These are phyloP conservation scores for Aspergillus fumigatiaffinis DNA, from an alignment of 2,329 filamentous ascomycete species.

Conservation along the genomic window DNA sequence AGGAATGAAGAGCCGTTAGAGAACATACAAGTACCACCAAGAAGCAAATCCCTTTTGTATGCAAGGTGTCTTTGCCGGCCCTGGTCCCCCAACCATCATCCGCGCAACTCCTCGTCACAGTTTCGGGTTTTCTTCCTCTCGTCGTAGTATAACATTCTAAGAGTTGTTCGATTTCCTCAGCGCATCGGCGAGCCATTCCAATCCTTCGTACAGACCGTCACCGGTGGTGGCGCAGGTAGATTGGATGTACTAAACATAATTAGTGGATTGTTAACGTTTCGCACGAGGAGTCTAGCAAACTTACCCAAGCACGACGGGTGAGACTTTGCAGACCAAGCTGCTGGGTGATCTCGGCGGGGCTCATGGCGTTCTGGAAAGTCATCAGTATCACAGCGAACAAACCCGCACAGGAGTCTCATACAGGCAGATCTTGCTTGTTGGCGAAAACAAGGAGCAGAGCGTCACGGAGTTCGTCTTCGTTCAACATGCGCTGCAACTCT, in stretches of 20 bases:
- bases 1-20: conserved; percentile 37
- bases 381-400: conserved; percentile 10
- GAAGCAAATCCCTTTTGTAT: conserved; percentile 29
- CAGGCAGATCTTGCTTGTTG: conserved; percentile 99
- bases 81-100: conserved; percentile 33
- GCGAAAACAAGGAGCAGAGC: conserved; percentile 95
- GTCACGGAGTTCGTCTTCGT: conserved; percentile 97
- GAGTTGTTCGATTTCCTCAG: conserved; percentile 65
- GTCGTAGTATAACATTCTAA: conserved; percentile 37
- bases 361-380: conserved; percentile 84
- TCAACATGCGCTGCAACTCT: conserved; percentile 96
- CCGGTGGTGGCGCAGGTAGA: conserved; percentile 98
- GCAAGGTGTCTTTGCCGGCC: conserved; percentile 28
- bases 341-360: conserved; percentile 98
- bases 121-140: conserved; percentile 32
- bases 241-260: conserved; percentile 78
- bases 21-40: conserved; percentile 33
- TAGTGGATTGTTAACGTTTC: conserved; percentile 14
- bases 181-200: conserved; percentile 84
- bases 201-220: conserved; percentile 99
- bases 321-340: conserved; percentile 99
- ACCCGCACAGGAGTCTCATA: conserved; percentile 47
- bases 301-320: conserved; percentile 98
- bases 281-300: conserved; percentile 34
- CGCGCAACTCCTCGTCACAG: conserved; percentile 34